Evolutionary conservation across 2,329 filamentous ascomycete species (phyloP).

Genomic region (Arthroderma uncinatum): DNA sequence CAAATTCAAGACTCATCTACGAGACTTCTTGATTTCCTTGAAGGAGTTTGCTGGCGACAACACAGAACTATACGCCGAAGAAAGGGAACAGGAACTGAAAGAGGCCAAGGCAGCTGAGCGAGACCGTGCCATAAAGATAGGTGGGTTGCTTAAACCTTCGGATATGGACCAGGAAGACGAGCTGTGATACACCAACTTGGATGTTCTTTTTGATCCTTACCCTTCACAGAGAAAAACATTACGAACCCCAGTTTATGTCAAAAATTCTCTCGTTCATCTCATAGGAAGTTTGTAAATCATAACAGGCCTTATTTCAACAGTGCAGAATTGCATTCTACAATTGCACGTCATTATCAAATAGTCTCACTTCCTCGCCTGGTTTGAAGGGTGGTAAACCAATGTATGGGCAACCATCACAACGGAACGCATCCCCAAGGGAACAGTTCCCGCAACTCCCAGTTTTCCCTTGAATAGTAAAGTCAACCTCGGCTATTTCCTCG

Average conservation of each 20-base stretch:
- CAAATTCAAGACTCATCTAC: constrained; percentile 89
- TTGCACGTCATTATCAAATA: constrained; percentile 79
- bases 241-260: neutral
- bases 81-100: constrained; percentile 82
- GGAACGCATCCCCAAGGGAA: constrained; percentile 80
- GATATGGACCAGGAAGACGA: constrained; percentile 82
- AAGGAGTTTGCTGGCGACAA: constrained; percentile 97
- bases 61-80: constrained; percentile 81
- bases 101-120: constrained; percentile 80
- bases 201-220: neutral
- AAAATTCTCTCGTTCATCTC: neutral
- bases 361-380: constrained; percentile 82
- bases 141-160: constrained; percentile 91
- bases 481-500: constrained; percentile 76
- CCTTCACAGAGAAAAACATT: neutral
- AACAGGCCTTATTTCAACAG: neutral
- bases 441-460: constrained; percentile 92
- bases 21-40: constrained; percentile 92
- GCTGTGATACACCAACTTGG: constrained; percentile 34
- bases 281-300: neutral
- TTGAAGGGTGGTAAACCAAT: constrained; percentile 93
- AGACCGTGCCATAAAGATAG: constrained; percentile 86
- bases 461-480: constrained; percentile 97
- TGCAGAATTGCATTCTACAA: constrained; percentile 39
- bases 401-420: constrained; percentile 66